phyloP scores from a whole-genome alignment of 1,284 basidiomycete species.

The Megacollybia platyphylla region DNA sequence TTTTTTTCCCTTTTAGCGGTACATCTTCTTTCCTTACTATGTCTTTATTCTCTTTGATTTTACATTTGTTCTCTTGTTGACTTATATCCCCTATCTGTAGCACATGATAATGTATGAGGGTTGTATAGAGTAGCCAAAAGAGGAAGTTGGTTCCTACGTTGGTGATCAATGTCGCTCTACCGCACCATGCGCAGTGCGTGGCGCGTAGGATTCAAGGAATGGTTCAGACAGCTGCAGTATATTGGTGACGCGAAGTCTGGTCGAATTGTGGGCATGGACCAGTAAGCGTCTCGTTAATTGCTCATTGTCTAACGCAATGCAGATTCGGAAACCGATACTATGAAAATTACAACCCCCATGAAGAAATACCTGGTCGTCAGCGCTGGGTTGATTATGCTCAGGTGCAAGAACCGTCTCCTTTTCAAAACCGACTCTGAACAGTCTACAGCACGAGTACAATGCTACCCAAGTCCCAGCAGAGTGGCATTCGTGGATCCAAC shows the following conservation, averaged over 20 bases:
- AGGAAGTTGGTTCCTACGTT: too few species aligned
- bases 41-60: constrained; percentile 8
- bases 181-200: constrained; percentile 69
- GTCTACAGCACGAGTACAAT: constrained; percentile 66
- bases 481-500: constrained; percentile 92
- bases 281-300: constrained; percentile 34
- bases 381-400: constrained; percentile 90
- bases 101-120: background rate
- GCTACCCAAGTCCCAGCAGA: constrained; percentile 85
- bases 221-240: constrained; percentile 79
- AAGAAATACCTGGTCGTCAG: constrained; percentile 84
- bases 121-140: too few species aligned
- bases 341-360: constrained; percentile 76
- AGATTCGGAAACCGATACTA: constrained; percentile 88
- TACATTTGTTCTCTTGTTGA: constrained; percentile 4
- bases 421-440: background rate
- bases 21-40: background rate
- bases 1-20: background rate
- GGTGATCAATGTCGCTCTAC: constrained; percentile 7
- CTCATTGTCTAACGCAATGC: constrained; percentile 6
- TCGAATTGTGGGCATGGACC: constrained; percentile 67
- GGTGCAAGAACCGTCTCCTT: constrained; percentile 21
- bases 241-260: constrained; percentile 89
- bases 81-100: constrained; percentile 1
- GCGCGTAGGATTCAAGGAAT: constrained; percentile 66